Percentiles rank a stretch among this genome's conserved stretches.
Evolutionary conservation across 2,329 filamentous ascomycete species (phyloP).

Genomic region (Pseudopyrenochaeta lycopersici): DNA sequence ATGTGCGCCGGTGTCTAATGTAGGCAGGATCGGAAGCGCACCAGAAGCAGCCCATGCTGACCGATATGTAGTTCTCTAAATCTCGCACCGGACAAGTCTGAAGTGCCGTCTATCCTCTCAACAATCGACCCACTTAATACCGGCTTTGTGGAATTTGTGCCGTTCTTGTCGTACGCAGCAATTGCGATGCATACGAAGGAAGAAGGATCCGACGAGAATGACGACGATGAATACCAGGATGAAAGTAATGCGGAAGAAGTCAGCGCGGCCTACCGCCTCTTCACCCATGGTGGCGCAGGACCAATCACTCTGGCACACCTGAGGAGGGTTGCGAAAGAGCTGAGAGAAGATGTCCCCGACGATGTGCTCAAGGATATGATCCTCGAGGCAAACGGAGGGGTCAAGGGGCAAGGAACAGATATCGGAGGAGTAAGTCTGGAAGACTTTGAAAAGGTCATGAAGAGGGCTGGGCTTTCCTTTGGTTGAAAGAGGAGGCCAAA

Average conservation of each 20-base stretch:
- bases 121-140: constrained; percentile 84
- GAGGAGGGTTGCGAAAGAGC: constrained; percentile 76
- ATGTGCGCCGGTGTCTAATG: constrained; percentile 59
- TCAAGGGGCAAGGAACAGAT: constrained; percentile 62
- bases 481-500: constrained; percentile 58
- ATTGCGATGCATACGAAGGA: constrained; percentile 73
- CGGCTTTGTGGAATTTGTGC: constrained; percentile 79
- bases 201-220: constrained; percentile 50
- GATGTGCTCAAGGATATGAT: constrained; percentile 92
- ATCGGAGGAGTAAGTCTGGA: constrained; percentile 73
- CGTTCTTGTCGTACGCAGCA: constrained; percentile 88
- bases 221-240: constrained; percentile 41
- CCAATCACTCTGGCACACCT: constrained; percentile 85
- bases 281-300: constrained; percentile 67
- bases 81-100: constrained; percentile 70
- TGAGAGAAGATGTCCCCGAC: constrained; percentile 87
- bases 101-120: constrained; percentile 79
- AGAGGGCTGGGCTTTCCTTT: constrained; percentile 78
- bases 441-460: constrained; percentile 89
- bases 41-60: constrained; percentile 9
- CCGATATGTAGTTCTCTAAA: constrained; percentile 74
- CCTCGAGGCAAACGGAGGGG: constrained; percentile 87
- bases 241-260: constrained; percentile 69
- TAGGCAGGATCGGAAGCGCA: constrained; percentile 49
- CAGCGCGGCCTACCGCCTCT: constrained; percentile 82